A percentile compares a stretch with the other conserved stretches of the same genome.
Evolutionary conservation across 2,329 filamentous ascomycete species (phyloP).

Genomic region (Leptographium radiaticola): DNA sequence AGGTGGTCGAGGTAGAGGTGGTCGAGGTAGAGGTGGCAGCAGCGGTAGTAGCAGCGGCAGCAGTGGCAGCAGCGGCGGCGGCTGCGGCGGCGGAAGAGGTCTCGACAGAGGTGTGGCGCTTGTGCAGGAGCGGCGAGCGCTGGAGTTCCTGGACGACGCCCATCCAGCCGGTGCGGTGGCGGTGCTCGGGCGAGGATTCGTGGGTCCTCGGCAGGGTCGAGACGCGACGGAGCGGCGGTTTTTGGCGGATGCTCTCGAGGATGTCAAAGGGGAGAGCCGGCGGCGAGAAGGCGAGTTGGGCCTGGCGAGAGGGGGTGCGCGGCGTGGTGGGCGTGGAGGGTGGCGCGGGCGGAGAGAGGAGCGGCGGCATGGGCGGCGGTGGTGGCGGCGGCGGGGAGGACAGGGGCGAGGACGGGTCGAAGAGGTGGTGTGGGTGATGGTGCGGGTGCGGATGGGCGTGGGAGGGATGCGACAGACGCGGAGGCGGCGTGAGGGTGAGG

Average conservation of each 20-base stretch:
- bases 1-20: too few species aligned
- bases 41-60: not conserved
- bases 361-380: not conserved
- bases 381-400: not conserved
- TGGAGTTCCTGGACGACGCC: conserved; percentile 52
- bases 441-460: not conserved
- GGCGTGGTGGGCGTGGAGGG: not conserved
- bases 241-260: conserved; percentile 29
- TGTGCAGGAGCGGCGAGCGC: conserved; percentile 45
- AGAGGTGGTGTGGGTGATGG: not conserved
- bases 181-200: conserved; percentile 30
- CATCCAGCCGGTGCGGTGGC: conserved; percentile 44
- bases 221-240: conserved; percentile 36
- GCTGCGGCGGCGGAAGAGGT: not conserved
- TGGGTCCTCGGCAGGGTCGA: conserved; percentile 28
- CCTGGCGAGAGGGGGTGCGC: not conserved
- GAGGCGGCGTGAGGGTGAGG: not conserved
- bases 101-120: conserved; percentile 50
- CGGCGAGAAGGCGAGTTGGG: conserved; percentile 4
- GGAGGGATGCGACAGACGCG: not conserved
- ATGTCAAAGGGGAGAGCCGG: conserved; percentile 26
- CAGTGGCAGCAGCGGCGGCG: not conserved
- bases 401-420: not conserved
- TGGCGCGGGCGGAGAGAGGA: not conserved
- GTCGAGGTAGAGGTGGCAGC: too few species aligned